Evolutionary conservation across 345 rosid genomes (phyloP).

Genomic region (Sonneratia caseolaris): DNA sequence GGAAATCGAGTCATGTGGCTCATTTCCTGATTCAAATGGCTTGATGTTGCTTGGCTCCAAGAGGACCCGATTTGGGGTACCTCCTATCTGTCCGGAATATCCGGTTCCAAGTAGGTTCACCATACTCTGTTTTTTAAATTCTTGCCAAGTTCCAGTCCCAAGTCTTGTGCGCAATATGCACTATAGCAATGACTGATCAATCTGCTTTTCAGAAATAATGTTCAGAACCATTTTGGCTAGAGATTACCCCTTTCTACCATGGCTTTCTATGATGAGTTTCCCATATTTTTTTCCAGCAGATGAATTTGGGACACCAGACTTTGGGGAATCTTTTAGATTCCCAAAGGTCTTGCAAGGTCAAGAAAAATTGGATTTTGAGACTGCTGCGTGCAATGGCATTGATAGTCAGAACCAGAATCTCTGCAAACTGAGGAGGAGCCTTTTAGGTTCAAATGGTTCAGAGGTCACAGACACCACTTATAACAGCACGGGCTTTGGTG

Average conservation of each 20-base stretch:
- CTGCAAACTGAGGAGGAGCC: constrained; percentile 30
- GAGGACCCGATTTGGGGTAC: constrained; percentile 70
- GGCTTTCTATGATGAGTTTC: neutral
- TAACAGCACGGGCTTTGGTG: constrained; percentile 51
- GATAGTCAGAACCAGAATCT: constrained; percentile 27
- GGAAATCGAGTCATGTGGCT: constrained; percentile 79
- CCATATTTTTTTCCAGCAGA: constrained; percentile 25
- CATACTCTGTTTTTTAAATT: neutral
- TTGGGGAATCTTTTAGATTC: constrained; percentile 81
- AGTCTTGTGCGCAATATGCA: neutral
- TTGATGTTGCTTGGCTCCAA: constrained; percentile 53
- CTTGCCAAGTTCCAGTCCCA: neutral
- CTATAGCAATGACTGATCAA: neutral
- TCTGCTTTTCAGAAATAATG: neutral
- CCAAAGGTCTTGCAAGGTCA: constrained; percentile 99
- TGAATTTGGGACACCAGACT: constrained; percentile 72
- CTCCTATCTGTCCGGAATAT: constrained; percentile 58
- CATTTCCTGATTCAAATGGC: constrained; percentile 41
- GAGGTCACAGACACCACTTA: constrained; percentile 20
- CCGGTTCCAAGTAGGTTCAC: constrained; percentile 52
- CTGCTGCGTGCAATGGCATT: constrained; percentile 33
- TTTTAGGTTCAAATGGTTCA: constrained; percentile 26
- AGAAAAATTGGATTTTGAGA: constrained; percentile 72
- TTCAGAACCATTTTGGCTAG: neutral
- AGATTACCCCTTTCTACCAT: neutral